phyloP scores from a whole-genome alignment of 768 basidiomycete genomes.

The Cystobasidium onofrii region DNA sequence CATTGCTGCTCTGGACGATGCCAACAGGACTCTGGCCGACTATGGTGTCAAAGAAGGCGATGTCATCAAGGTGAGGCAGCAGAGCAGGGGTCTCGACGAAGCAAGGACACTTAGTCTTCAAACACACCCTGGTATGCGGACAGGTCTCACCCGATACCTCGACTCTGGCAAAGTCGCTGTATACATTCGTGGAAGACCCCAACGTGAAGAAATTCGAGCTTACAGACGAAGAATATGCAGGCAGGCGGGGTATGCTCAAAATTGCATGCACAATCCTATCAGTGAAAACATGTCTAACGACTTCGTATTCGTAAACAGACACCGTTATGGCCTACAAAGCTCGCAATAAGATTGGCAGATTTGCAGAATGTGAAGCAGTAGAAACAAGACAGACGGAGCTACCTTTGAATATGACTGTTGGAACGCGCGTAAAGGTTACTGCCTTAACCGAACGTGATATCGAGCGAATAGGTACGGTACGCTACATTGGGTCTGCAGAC shows the following conservation, averaged over 20 bases:
- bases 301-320: conserved; percentile 51
- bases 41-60: conserved; percentile 69
- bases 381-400: neutral
- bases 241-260: conserved; percentile 46
- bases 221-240: conserved; percentile 67
- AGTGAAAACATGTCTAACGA: too few relatives aligned
- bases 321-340: conserved; percentile 84
- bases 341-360: conserved; percentile 74
- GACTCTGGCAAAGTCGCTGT: conserved; percentile 60
- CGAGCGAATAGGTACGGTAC: conserved; percentile 56
- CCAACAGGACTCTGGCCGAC: conserved; percentile 59
- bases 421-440: neutral
- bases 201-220: conserved; percentile 90
- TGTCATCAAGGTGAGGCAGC: conserved; percentile 58
- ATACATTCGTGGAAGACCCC: conserved; percentile 65
- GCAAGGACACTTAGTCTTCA: too few relatives aligned
- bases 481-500: conserved; percentile 72
- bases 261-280: too few relatives aligned
- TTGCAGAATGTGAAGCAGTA: conserved; percentile 51
- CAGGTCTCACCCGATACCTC: conserved; percentile 53
- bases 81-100: neutral
- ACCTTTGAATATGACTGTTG: neutral
- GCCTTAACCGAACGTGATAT: neutral
- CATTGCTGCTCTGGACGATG: conserved; percentile 58
- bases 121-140: neutral